Base-by-base conservation (phyloP, 768 basidiomycete genomes). In the Suillus discolor region DNA sequence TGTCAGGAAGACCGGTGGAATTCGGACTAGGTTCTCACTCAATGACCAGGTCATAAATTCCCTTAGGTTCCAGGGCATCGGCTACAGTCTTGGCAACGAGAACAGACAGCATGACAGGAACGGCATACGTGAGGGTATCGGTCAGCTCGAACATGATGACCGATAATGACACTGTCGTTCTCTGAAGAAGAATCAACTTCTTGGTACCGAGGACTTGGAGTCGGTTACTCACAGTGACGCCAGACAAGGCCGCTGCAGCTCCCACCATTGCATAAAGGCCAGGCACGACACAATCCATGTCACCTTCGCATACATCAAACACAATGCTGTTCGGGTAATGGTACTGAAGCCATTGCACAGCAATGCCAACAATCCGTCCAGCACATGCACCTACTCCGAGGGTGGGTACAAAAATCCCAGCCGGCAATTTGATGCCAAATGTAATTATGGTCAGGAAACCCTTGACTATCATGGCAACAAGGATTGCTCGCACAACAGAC, bases 61-160 rank as follows among this genome's bases (percentile, higher is more conserved):
- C 96, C 73, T 96, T 94, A 3, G 93, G 93, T 45, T 79, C 71
- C 64, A 77, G 65, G 62, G 68, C 70, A 71, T 78, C 69, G 53
- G 78, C 75, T 47, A 79, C 72, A 13, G 76, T 76, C 66, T 77
- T 77, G 12, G 77, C 76, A 23, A 96, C 91, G 25, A 99, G 85
- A 18, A 99, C 87, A 18, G 88, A 82, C 51, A 96, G 78, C 94
- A 96, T 96, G 65, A 96, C 88, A 18, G 94, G 94, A 8, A 94
- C 91, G 15, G 88, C 91, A 77, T 99, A 99, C 3, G 93, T 95
- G 69, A 99, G 80, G 1, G 94, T 94, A 69, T 94, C 92, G 4
- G 97, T 97, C 49, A 99, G 82, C 73, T 99, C 97, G 73, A 98
- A 94, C 81, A 91, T 94, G 77, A 99, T 99, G 61, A 99, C 97